Percentiles rank a stretch among this genome's conserved stretches.
These are phyloP conservation scores for Xylariaceae sp. DNA, from an alignment of 2,329 filamentous ascomycete genomes.

Conservation along the genomic window DNA sequence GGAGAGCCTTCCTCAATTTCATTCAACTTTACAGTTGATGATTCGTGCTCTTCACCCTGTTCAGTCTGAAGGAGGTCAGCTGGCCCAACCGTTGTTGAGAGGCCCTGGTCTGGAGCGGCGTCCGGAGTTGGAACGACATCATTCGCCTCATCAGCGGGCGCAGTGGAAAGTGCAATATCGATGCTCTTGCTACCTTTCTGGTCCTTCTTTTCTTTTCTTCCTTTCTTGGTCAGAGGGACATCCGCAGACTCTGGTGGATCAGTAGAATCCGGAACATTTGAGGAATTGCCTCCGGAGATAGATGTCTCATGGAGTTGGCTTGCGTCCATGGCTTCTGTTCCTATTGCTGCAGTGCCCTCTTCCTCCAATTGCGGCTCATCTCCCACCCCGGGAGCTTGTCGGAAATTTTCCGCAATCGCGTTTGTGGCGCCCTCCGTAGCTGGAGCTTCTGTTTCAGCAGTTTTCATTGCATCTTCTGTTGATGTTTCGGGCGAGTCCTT, in stretches of 20 bases:
- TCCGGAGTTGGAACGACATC: not conserved
- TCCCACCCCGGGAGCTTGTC: too few relatives aligned
- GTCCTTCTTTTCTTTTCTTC: constrained; percentile 33
- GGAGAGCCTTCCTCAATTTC: too few relatives aligned
- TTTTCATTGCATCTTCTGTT: not conserved
- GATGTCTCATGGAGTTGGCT: not conserved
- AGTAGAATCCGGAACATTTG: too few relatives aligned
- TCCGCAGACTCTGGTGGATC: not conserved
- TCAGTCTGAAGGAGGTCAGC: too few relatives aligned
- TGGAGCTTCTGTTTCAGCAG: not conserved
- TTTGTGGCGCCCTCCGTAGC: not conserved
- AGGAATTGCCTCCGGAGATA: not conserved
- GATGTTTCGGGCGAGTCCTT: not conserved
- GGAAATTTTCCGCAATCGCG: not conserved
- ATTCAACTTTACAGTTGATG: too few relatives aligned
- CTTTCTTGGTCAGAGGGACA: constrained; percentile 17
- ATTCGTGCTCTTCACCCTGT: too few relatives aligned
- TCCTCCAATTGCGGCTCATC: not conserved
- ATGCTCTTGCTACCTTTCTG: constrained; percentile 16
- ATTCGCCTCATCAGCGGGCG: not conserved
- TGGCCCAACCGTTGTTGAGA: too few relatives aligned
- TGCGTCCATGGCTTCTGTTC: not conserved
- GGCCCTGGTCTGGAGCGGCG: too few relatives aligned
- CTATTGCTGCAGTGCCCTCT: not conserved
- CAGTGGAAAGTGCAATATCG: constrained; percentile 7